These are phyloP conservation scores for Exophiala spinifera DNA, from an alignment of 2,329 filamentous ascomycete species.

Conservation along the genomic window DNA sequence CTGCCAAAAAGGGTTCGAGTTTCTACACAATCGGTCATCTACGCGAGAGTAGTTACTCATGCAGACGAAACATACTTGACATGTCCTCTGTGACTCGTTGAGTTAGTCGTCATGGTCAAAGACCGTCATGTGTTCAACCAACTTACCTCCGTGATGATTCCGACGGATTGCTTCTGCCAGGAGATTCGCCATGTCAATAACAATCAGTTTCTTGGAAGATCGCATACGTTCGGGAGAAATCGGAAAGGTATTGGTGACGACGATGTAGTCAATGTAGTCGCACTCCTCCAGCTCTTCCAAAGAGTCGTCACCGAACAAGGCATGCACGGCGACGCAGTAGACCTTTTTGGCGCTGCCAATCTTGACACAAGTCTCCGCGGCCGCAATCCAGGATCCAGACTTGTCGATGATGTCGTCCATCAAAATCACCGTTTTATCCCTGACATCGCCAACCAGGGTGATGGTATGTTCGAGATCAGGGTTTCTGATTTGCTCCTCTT, in stretches of 20 bases:
- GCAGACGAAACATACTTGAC: conserved; percentile 61
- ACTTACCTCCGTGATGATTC: conserved; percentile 86
- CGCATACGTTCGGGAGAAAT: conserved; percentile 71
- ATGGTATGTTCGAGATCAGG: conserved; percentile 88
- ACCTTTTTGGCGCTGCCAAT: conserved; percentile 87
- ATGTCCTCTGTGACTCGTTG: conserved; percentile 39
- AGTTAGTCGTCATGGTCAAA: conserved; percentile 5
- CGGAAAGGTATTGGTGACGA: conserved; percentile 97
- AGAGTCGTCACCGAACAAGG: conserved; percentile 85
- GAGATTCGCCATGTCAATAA: conserved; percentile 84
- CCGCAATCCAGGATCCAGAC: conserved; percentile 92
- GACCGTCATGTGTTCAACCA: conserved; percentile 43
- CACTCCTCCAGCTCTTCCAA: conserved; percentile 87
- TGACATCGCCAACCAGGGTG: conserved; percentile 93
- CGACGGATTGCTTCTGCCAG: conserved; percentile 89
- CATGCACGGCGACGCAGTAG: conserved; percentile 96
- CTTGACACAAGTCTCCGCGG: conserved; percentile 87
- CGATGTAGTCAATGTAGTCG: conserved; percentile 87
- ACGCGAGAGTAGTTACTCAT: conserved; percentile 39
- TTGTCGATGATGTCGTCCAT: conserved; percentile 99
- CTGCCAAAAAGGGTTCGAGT: not conserved
- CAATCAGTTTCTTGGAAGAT: conserved; percentile 75
- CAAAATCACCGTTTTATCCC: conserved; percentile 82
- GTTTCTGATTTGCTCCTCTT: conserved; percentile 83
- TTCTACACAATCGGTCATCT: not conserved